Evolutionary conservation across 2,329 filamentous ascomycete genomes (phyloP).

Genomic region (Whalleya microplaca): DNA sequence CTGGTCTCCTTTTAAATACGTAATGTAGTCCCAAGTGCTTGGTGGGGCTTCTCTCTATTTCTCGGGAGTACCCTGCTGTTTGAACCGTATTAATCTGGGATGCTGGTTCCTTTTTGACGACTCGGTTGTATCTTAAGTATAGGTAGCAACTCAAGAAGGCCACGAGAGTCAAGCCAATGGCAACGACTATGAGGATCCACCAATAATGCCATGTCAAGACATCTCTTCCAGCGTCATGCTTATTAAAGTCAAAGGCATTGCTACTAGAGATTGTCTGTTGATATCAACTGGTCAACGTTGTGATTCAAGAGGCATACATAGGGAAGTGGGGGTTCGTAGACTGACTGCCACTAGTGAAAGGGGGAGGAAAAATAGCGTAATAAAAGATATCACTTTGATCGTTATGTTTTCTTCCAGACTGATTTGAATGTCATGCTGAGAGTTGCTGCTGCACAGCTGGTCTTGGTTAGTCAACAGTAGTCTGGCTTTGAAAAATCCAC

Average conservation of each 20-base stretch:
- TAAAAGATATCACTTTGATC: slow-evolving; percentile 6
- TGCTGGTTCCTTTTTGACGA: not conserved
- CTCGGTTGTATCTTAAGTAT: not conserved
- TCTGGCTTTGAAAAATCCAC: not conserved
- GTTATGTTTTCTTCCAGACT: slow-evolving; percentile 5
- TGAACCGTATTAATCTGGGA: not conserved
- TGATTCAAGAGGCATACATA: not conserved
- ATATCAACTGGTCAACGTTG: not conserved
- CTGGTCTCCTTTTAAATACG: too few relatives aligned
- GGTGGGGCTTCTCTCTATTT: not conserved
- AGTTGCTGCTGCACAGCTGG: not conserved
- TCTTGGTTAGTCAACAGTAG: not conserved
- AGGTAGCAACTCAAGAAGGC: not conserved
- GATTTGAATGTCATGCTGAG: not conserved
- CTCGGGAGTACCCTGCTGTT: not conserved
- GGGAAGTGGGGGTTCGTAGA: not conserved
- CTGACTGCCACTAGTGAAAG: slow-evolving; percentile 7
- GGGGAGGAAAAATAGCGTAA: slow-evolving; percentile 6
- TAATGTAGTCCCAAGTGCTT: too few relatives aligned
- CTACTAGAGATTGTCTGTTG: slow-evolving; percentile 8
- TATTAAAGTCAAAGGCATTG: slow-evolving; percentile 4
- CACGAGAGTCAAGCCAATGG: not conserved
- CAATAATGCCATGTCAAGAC: slow-evolving; percentile 6
- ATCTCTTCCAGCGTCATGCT: not conserved
- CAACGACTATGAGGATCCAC: slow-evolving; percentile 6